Conservation (phyloP, 305 asterid genomes). For the Fraxinus xanthoxyloides region DNA sequence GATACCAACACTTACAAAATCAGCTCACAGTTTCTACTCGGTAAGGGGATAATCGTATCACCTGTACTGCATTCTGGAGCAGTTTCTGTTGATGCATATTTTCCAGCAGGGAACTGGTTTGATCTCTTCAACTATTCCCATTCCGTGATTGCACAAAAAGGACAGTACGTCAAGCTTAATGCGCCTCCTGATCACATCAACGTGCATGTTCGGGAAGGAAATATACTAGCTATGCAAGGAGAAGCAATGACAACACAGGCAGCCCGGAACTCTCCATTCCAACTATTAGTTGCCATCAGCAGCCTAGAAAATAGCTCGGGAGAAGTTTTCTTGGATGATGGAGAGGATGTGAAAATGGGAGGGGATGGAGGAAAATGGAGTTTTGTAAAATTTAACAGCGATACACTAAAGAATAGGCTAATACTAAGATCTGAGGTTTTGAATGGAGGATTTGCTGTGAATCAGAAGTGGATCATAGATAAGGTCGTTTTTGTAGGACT, state of each 20-base stretch:
- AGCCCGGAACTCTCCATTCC: conserved; percentile 55
- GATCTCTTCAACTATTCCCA: conserved; percentile 61
- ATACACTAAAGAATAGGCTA: conserved; percentile 27
- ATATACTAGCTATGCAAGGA: conserved; percentile 62
- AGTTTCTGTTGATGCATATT: conserved; percentile 55
- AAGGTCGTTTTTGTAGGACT: conserved; percentile 46
- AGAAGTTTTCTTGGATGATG: conserved; percentile 57
- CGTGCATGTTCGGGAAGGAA: conserved; percentile 62
- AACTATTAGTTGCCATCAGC: conserved; percentile 47
- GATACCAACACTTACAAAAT: conserved; percentile 59
- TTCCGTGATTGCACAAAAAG: conserved; percentile 31
- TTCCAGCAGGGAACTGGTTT: conserved; percentile 85
- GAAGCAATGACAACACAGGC: conserved; percentile 67
- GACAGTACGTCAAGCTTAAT: conserved; percentile 44
- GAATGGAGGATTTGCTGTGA: conserved; percentile 53
- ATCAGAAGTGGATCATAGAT: conserved; percentile 51
- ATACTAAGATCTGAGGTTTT: conserved; percentile 40
- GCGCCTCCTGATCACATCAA: conserved; percentile 66
- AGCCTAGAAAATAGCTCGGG: conserved; percentile 40
- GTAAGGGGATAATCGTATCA: conserved; percentile 67
- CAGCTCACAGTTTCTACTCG: conserved; percentile 68
- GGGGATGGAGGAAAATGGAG: conserved; percentile 48
- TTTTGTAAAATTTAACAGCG: conserved; percentile 32
- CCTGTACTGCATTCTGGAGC: conserved; percentile 60
- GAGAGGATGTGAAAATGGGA: conserved; percentile 53